A percentile compares a stretch with the other conserved stretches of the same genome.
Evolutionary conservation across 2,329 filamentous ascomycete species (phyloP).

Genomic region (Didymella pomorum): DNA sequence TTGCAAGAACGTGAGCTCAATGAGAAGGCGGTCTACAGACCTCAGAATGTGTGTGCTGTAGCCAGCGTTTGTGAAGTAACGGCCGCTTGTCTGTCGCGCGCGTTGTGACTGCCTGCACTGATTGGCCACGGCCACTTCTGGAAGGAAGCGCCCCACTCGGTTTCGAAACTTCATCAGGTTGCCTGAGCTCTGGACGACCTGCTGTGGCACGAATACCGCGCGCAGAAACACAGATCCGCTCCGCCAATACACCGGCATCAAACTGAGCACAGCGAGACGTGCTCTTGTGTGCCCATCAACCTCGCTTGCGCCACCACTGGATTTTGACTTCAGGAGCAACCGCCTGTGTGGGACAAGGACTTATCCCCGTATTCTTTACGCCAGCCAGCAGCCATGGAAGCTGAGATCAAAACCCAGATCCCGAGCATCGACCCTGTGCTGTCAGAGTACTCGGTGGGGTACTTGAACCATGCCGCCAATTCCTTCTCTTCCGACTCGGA

Average conservation of each 20-base stretch:
- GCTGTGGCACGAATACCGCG: slow-evolving; percentile 32
- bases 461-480: slow-evolving; percentile 90
- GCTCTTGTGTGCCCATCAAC: slow-evolving; percentile 26
- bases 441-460: slow-evolving; percentile 92
- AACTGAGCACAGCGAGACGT: slow-evolving; percentile 24
- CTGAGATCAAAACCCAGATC: slow-evolving; percentile 83
- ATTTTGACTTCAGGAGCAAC: slow-evolving; percentile 23
- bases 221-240: slow-evolving; percentile 30
- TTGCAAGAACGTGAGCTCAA: neutral
- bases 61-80: neutral
- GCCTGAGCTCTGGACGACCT: slow-evolving; percentile 27
- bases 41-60: neutral
- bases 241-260: slow-evolving; percentile 25
- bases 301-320: slow-evolving; percentile 31
- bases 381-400: slow-evolving; percentile 70
- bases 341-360: slow-evolving; percentile 30
- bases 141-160: slow-evolving; percentile 3
- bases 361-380: slow-evolving; percentile 24
- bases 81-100: slow-evolving; percentile 19
- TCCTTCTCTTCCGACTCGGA: slow-evolving; percentile 79
- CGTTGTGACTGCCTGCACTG: slow-evolving; percentile 13
- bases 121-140: slow-evolving; percentile 34
- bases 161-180: slow-evolving; percentile 30
- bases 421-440: slow-evolving; percentile 88
- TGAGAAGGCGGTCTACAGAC: neutral